Evolutionary conservation across 768 basidiomycete genomes (phyloP).

Genomic region (Sarcodon aspratus): DNA sequence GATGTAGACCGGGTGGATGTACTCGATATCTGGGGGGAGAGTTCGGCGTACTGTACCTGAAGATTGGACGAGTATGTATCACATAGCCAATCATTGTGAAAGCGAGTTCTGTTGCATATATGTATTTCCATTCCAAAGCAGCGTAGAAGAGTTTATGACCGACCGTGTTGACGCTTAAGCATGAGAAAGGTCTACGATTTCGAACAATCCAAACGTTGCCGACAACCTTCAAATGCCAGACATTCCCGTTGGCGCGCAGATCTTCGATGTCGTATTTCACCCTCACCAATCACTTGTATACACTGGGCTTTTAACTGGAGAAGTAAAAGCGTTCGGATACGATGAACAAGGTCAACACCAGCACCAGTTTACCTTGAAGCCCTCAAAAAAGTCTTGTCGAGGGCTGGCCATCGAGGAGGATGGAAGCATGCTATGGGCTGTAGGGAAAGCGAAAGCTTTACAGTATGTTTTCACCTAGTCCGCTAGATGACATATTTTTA

Average conservation of each 20-base stretch:
- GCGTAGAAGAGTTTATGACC: neutral
- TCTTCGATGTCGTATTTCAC: slow-evolving; percentile 88
- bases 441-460: slow-evolving; percentile 72
- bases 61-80: too few species aligned
- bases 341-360: slow-evolving; percentile 55
- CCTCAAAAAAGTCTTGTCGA: slow-evolving; percentile 79
- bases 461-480: slow-evolving; percentile 39
- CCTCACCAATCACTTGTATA: slow-evolving; percentile 64
- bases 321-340: slow-evolving; percentile 74
- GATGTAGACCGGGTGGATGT: too few species aligned
- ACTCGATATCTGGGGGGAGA: too few species aligned
- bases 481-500: neutral
- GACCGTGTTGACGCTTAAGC: neutral
- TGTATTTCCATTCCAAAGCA: too few species aligned
- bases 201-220: neutral
- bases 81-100: neutral
- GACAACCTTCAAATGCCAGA: slow-evolving; percentile 31
- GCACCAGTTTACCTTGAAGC: slow-evolving; percentile 48
- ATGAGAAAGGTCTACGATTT: neutral
- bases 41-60: too few species aligned
- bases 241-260: slow-evolving; percentile 63
- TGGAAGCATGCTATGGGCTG: slow-evolving; percentile 62
- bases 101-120: neutral
- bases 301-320: slow-evolving; percentile 69
- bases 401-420: slow-evolving; percentile 56